Percentiles rank a stretch among this genome's conserved stretches.
These are phyloP conservation scores for Hypomyces perniciosus DNA, from an alignment of 2,329 filamentous ascomycete genomes.

Conservation along the genomic window DNA sequence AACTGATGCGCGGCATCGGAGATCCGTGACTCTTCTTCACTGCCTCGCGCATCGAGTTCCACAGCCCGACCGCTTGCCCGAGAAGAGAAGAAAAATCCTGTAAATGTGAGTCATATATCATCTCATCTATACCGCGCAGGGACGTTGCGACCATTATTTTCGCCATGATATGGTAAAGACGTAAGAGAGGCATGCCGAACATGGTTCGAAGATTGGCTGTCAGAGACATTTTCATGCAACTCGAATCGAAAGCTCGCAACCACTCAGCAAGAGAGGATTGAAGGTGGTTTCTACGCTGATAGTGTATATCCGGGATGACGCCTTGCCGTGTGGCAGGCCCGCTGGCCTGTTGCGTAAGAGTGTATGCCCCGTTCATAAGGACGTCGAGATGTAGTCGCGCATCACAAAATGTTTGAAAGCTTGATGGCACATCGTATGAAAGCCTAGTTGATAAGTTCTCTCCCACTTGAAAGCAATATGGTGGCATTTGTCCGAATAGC, in stretches of 20 bases:
- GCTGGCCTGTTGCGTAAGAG: background rate
- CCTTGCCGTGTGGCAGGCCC: background rate
- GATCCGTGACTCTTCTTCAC: background rate
- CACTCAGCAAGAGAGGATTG: constrained; percentile 3
- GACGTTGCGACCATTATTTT: constrained; percentile 10
- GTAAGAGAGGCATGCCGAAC: constrained; percentile 5
- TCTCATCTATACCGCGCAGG: constrained; percentile 7
- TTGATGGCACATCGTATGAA: constrained; percentile 5
- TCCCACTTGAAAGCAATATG: constrained; percentile 9
- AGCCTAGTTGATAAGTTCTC: constrained; percentile 11
- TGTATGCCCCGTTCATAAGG: constrained; percentile 5
- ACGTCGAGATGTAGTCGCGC: constrained; percentile 5
- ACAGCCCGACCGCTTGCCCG: constrained; percentile 1
- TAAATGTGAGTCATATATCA: constrained; percentile 6
- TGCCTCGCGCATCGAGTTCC: background rate
- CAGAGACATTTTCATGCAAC: background rate
- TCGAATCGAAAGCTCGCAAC: background rate
- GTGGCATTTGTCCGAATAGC: constrained; percentile 23
- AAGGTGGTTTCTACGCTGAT: background rate
- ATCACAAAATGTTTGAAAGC: constrained; percentile 3
- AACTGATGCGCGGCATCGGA: constrained; percentile 1
- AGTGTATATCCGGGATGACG: background rate
- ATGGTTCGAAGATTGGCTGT: background rate
- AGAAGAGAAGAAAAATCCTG: constrained; percentile 3
- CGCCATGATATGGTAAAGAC: constrained; percentile 9